Evolutionary conservation across 2,329 filamentous ascomycete genomes (phyloP), one percentile per base, ranked within the genome.

Genomic region (Didymella exigua): DNA sequence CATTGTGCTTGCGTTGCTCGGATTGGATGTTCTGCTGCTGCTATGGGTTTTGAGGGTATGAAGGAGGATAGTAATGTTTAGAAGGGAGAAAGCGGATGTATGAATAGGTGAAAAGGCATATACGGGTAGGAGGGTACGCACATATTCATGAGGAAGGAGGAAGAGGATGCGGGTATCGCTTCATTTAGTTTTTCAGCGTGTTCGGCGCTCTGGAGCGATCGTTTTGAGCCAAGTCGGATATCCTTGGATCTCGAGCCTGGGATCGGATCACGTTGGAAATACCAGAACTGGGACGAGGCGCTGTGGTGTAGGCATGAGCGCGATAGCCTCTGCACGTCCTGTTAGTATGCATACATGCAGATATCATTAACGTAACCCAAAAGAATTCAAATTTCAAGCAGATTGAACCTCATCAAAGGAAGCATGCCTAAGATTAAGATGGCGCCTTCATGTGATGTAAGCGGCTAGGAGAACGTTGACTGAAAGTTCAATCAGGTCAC

Each of bases 1-100:
- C 33, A 52, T 71, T 34, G 64, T 67, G 7, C 55, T 58, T 13
- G 68, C 53, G 8, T 58, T 74, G 30, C 59, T 72, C 2, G 62
- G 65, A 6, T 45, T 67, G 54, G 71, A 73, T 58, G 54, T 71
- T 9, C 10, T 73, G 29, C 56, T 74, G 38, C 44, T 74, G 9
- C 36, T 66, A 42, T 74, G 72, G 72, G 66, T 69, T 10, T 49
- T 70, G 47, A 54, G 64, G 34, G 48, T 67, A 14, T 61, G 33
- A 46, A 42, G 37, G 9, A 21, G 49, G 23, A 19, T n/a, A 16
- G 8, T 11, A 24, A 23, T 23, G 6, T 33, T 24, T 14, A 4
- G n/a, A 23, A 21, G 16, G 13, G 9, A 21, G 5, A 16, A 21
- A 14, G 26, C 10, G 26, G 30, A 31, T 31, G n/a, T n/a, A n/a